Percentiles rank a stretch among this genome's conserved stretches.
phyloP scores from a whole-genome alignment of 106 monocot species.

The Apostasia ramifera region DNA sequence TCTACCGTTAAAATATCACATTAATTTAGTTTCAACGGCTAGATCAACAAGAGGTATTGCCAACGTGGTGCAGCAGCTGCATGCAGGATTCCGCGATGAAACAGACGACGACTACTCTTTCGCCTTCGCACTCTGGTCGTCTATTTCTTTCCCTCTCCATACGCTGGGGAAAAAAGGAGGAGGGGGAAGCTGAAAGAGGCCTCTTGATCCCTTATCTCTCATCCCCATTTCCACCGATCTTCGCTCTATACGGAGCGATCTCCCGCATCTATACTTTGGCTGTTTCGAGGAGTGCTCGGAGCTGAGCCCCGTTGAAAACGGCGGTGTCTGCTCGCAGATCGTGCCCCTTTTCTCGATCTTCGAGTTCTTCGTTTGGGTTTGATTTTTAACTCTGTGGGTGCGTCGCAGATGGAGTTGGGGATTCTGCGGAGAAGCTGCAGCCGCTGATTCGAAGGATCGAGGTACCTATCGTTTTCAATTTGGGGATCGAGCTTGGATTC shows the following conservation, averaged over 20 bases:
- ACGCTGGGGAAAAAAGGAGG: background rate
- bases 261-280: too few species aligned
- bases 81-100: background rate
- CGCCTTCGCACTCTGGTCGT: background rate
- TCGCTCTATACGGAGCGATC: background rate
- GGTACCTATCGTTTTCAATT: too few species aligned
- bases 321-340: background rate
- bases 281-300: too few species aligned
- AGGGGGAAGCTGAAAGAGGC: background rate
- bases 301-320: background rate
- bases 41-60: background rate
- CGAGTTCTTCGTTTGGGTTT: background rate
- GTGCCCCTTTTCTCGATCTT: background rate
- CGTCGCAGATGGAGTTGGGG: too few species aligned
- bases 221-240: background rate
- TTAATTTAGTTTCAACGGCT: too few species aligned
- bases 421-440: too few species aligned
- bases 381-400: too few species aligned
- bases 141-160: background rate
- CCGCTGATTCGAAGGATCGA: too few species aligned
- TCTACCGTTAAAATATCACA: background rate
- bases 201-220: background rate
- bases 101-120: background rate
- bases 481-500: too few species aligned
- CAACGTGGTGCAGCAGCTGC: background rate